Conservation (phyloP, 2,329 filamentous ascomycete species). For the Colletotrichum destructivum region DNA sequence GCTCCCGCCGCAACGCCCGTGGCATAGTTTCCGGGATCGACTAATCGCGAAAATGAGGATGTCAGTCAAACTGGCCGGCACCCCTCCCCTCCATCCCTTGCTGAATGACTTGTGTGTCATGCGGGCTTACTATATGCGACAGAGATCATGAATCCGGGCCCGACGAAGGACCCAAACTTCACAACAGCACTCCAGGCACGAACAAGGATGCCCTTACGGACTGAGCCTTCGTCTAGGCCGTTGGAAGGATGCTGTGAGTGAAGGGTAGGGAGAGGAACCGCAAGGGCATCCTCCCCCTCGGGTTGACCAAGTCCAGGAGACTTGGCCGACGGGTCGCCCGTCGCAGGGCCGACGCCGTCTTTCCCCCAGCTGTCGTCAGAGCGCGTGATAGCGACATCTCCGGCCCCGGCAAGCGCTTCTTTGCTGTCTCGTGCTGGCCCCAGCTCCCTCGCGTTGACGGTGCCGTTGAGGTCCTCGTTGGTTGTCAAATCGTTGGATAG, state of each 20-base stretch:
- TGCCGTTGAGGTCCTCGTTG: constrained; percentile 60
- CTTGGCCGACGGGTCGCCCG: constrained; percentile 22
- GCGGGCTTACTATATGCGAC: constrained; percentile 68
- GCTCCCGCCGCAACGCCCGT: constrained; percentile 80
- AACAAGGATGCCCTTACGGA: background rate
- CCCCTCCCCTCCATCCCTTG: background rate
- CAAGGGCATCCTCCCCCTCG: constrained; percentile 34
- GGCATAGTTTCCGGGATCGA: constrained; percentile 78
- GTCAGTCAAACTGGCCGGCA: background rate
- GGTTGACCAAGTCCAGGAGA: constrained; percentile 33
- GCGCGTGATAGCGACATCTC: constrained; percentile 16
- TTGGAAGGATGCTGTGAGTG: constrained; percentile 10
- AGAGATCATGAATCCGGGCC: constrained; percentile 77
- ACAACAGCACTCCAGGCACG: constrained; percentile 50
- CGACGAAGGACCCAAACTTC: constrained; percentile 72
- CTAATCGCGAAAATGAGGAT: constrained; percentile 46
- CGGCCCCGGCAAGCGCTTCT: background rate
- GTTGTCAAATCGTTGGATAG: constrained; percentile 64
- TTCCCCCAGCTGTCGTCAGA: background rate
- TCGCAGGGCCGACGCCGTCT: background rate
- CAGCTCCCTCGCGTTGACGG: constrained; percentile 53
- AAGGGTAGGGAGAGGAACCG: constrained; percentile 36
- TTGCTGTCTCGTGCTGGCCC: constrained; percentile 7
- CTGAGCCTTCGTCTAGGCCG: background rate
- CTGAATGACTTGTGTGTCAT: background rate